Percentiles rank a stretch among this genome's conserved stretches.
Evolutionary conservation across 2,329 filamentous ascomycete species (phyloP).

Genomic region (Macrophomina tecta): DNA sequence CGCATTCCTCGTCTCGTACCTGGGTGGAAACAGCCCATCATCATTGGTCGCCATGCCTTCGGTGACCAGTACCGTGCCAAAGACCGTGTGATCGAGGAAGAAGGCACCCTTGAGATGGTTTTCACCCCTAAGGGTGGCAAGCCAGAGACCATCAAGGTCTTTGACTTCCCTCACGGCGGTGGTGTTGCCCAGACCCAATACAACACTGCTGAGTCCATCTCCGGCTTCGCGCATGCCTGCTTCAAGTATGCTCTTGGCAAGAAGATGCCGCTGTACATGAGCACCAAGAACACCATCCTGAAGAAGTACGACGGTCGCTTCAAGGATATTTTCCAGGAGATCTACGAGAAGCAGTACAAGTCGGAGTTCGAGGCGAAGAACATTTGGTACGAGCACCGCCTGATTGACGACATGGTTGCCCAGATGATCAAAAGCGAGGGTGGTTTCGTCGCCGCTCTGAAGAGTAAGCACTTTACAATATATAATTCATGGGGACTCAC

Average conservation of each 20-base stretch:
- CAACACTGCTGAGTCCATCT: conserved; percentile 96
- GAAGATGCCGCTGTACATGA: conserved; percentile 95
- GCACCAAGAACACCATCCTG: conserved; percentile 99
- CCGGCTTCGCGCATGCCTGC: conserved; percentile 91
- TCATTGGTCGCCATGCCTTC: conserved; percentile 97
- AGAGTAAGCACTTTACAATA: conserved; percentile 69
- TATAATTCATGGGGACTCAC: conserved; percentile 20
- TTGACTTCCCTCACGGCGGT: conserved; percentile 82
- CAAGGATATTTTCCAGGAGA: conserved; percentile 99
- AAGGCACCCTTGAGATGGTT: conserved; percentile 91
- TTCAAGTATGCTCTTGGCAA: conserved; percentile 95
- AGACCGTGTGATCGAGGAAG: conserved; percentile 81
- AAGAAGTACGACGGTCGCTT: conserved; percentile 99
- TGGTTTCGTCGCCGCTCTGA: conserved; percentile 96
- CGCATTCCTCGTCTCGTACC: conserved; percentile 91
- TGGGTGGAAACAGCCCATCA: conserved; percentile 98
- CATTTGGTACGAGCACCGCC: conserved; percentile 99
- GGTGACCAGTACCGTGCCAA: conserved; percentile 98
- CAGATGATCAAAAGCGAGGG: conserved; percentile 99
- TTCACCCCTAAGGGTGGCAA: conserved; percentile 84
- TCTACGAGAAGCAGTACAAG: conserved; percentile 89
- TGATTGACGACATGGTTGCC: conserved; percentile 99
- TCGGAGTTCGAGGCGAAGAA: conserved; percentile 85
- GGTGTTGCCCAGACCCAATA: conserved; percentile 95
- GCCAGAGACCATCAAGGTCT: conserved; percentile 88